phyloP scores from a whole-genome alignment of 495 filamentous ascomycete species.

The Sporormia fimetaria region DNA sequence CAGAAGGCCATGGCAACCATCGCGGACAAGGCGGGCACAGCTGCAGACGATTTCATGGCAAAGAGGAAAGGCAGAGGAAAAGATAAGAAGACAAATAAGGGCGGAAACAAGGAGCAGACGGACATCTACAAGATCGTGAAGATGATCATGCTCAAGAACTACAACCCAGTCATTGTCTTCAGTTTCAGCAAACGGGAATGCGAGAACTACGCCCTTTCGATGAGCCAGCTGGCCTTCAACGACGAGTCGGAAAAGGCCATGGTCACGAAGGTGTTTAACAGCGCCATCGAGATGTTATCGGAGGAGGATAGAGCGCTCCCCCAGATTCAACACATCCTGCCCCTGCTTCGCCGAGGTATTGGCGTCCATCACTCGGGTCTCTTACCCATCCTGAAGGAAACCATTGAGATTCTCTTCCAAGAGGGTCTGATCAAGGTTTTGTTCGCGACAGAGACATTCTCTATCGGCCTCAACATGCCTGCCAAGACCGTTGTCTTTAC shows the following conservation, averaged over 20 bases:
- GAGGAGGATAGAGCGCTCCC: slow-evolving; percentile 79
- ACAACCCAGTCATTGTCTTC: slow-evolving; percentile 97
- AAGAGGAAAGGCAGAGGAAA: slow-evolving; percentile 78
- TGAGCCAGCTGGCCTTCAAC: slow-evolving; percentile 86
- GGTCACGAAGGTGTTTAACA: slow-evolving; percentile 87
- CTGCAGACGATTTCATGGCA: slow-evolving; percentile 63
- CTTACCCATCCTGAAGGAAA: slow-evolving; percentile 92
- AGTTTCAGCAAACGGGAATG: slow-evolving; percentile 97
- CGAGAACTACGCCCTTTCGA: slow-evolving; percentile 71
- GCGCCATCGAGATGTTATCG: slow-evolving; percentile 77
- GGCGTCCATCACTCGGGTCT: slow-evolving; percentile 95
- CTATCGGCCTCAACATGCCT: slow-evolving; percentile 97
- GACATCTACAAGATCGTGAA: slow-evolving; percentile 96
- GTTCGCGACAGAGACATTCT: slow-evolving; percentile 97
- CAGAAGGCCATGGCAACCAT: slow-evolving; percentile 85
- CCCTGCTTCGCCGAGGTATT: slow-evolving; percentile 80
- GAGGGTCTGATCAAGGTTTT: slow-evolving; percentile 95
- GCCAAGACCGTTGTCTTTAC: slow-evolving; percentile 98
- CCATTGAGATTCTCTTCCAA: slow-evolving; percentile 97
- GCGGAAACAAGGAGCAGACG: slow-evolving; percentile 55
- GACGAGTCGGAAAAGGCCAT: slow-evolving; percentile 90
- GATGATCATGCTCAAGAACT: slow-evolving; percentile 95
- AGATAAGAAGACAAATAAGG: slow-evolving; percentile 82
- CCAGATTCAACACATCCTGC: slow-evolving; percentile 85
- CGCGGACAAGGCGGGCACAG: slow-evolving; percentile 76